A percentile compares a stretch with the other conserved stretches of the same genome.
phyloP scores from a whole-genome alignment of 495 filamentous ascomycete species.

The Neurospora sp. region DNA sequence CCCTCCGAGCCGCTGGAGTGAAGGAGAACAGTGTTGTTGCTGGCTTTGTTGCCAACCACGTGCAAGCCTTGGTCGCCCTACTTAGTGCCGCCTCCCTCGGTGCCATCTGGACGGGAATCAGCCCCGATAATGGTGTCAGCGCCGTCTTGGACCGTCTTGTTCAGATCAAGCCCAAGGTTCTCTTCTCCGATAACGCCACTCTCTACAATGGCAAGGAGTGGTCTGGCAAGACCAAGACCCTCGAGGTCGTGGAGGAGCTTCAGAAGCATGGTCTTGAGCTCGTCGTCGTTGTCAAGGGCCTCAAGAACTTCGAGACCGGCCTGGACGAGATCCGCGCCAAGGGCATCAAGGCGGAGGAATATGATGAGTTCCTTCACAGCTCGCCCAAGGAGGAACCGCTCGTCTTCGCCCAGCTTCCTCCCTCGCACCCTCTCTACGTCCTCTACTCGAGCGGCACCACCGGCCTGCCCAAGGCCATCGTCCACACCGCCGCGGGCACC shows the following conservation, averaged over 20 bases:
- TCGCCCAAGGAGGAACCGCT: slow-evolving; percentile 32
- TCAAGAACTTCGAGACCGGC: slow-evolving; percentile 38
- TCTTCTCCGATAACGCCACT: slow-evolving; percentile 80
- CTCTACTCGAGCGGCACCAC: slow-evolving; percentile 84
- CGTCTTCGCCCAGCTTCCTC: slow-evolving; percentile 61
- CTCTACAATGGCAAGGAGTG: slow-evolving; percentile 84
- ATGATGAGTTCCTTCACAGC: slow-evolving; percentile 26
- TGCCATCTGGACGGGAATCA: slow-evolving; percentile 85
- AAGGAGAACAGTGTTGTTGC: slow-evolving; percentile 63
- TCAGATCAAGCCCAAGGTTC: slow-evolving; percentile 69
- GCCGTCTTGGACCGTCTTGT: slow-evolving; percentile 68
- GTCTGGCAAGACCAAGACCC: slow-evolving; percentile 57
- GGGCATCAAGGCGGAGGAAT: slow-evolving; percentile 41
- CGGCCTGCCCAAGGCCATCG: slow-evolving; percentile 84
- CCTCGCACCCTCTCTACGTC: slow-evolving; percentile 83
- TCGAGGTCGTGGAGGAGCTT: slow-evolving; percentile 56
- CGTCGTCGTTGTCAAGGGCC: slow-evolving; percentile 62
- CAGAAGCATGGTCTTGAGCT: slow-evolving; percentile 46
- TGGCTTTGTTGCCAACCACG: slow-evolving; percentile 81
- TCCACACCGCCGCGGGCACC: slow-evolving; percentile 80
- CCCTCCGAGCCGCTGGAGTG: slow-evolving; percentile 55
- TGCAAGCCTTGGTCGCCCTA: slow-evolving; percentile 76
- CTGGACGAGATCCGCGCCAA: slow-evolving; percentile 33
- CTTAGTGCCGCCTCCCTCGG: slow-evolving; percentile 70
- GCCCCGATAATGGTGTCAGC: slow-evolving; percentile 65